Evolutionary conservation across 768 basidiomycete genomes (phyloP).

Genomic region (Podaxis pistillaris): DNA sequence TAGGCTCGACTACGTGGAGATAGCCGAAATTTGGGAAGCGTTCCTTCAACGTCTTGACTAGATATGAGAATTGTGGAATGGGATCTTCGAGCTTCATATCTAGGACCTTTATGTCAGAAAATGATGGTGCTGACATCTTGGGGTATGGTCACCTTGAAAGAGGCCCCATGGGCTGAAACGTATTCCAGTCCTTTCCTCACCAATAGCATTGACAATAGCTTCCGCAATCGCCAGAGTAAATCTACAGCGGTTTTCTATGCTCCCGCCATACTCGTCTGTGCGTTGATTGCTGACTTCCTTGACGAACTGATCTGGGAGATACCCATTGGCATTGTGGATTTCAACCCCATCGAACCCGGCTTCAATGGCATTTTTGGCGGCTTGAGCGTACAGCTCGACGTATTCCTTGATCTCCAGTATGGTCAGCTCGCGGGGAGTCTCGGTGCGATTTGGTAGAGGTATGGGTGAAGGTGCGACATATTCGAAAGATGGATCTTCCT

Average conservation of each 20-base stretch:
- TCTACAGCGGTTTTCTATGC: conserved; percentile 32
- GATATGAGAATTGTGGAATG: conserved; percentile 50
- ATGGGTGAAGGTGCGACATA: conserved; percentile 23
- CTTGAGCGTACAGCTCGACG: conserved; percentile 46
- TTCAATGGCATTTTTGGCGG: conserved; percentile 53
- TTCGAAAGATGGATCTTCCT: neutral
- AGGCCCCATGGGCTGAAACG: conserved; percentile 56
- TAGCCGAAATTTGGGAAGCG: conserved; percentile 47
- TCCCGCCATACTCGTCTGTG: conserved; percentile 62
- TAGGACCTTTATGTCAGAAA: conserved; percentile 12
- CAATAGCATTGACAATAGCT: conserved; percentile 50
- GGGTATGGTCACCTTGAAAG: conserved; percentile 32
- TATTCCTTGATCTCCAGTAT: conserved; percentile 49
- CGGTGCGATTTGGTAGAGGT: neutral
- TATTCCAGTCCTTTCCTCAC: conserved; percentile 51
- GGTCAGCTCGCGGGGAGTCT: conserved; percentile 34
- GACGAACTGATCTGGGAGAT: conserved; percentile 60
- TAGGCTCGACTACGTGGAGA: conserved; percentile 47
- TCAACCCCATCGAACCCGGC: conserved; percentile 68
- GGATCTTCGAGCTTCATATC: conserved; percentile 58
- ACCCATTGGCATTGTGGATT: conserved; percentile 44
- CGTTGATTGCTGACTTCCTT: conserved; percentile 38
- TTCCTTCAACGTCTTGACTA: conserved; percentile 38
- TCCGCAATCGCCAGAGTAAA: conserved; percentile 57
- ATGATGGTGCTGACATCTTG: conserved; percentile 13